These are phyloP conservation scores for Friedmanniomyces simplex DNA, from an alignment of 495 filamentous ascomycete genomes.

Conservation along the genomic window DNA sequence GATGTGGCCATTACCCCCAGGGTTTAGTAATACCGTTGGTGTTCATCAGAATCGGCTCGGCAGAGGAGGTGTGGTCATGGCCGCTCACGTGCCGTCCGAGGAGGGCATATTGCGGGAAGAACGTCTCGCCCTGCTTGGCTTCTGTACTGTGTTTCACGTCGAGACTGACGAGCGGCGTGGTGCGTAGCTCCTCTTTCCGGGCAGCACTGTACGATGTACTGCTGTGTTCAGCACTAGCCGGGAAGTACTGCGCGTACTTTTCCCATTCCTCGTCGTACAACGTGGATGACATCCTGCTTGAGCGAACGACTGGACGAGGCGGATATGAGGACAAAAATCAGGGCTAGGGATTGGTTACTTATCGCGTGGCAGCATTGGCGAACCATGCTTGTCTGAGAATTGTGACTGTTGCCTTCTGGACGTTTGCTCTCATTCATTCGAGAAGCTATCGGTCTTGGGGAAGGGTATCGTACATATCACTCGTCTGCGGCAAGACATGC, in stretches of 20 bases:
- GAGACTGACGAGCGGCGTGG: conserved; percentile 11
- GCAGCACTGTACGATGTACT: not conserved
- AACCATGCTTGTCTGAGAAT: not conserved
- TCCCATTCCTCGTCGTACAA: not conserved
- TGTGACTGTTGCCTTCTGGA: not conserved
- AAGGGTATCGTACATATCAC: not conserved
- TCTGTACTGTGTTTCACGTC: not conserved
- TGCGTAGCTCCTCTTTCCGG: conserved; percentile 3
- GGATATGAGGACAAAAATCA: not conserved
- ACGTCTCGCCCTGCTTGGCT: not conserved
- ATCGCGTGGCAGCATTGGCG: not conserved
- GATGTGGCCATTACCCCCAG: too few species aligned
- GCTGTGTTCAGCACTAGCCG: not conserved
- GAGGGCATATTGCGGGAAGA: conserved; percentile 15
- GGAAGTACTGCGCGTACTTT: not conserved
- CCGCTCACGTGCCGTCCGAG: conserved; percentile 8
- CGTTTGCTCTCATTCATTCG: not conserved
- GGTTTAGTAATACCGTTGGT: conserved; percentile 33
- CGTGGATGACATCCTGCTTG: not conserved
- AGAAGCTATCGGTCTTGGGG: not conserved
- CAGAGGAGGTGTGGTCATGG: not conserved
- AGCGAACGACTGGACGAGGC: not conserved
- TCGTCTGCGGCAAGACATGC: not conserved
- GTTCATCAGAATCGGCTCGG: conserved; percentile 47
- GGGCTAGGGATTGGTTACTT: not conserved